Percentiles rank a stretch among this genome's conserved stretches.
Conservation (phyloP, 2,329 filamentous ascomycete species). For the Sclerotinia glacialis region DNA sequence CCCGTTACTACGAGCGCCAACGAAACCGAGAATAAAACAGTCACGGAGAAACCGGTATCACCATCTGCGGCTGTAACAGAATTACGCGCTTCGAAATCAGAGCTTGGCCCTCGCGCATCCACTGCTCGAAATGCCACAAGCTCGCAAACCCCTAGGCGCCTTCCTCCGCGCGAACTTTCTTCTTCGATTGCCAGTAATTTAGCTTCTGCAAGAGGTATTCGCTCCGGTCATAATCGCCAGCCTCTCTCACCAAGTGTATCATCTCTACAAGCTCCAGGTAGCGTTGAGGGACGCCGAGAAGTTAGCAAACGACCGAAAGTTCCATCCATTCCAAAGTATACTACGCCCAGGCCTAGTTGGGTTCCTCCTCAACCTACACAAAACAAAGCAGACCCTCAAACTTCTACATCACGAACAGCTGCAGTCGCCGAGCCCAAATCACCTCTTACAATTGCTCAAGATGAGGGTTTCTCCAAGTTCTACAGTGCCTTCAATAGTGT, state of each 20-base stretch:
- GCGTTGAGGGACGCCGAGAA: conserved; percentile 57
- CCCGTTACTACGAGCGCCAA: conserved; percentile 29
- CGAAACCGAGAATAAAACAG: conserved; percentile 35
- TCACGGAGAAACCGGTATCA: conserved; percentile 35
- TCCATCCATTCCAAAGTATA: conserved; percentile 50
- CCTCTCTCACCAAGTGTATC: conserved; percentile 71
- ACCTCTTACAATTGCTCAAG: conserved; percentile 43
- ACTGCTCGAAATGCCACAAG: conserved; percentile 34
- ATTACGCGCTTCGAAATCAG: conserved; percentile 37
- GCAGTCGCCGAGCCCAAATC: conserved; percentile 36
- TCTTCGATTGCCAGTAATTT: conserved; percentile 88
- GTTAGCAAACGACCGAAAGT: conserved; percentile 51
- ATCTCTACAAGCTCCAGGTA: conserved; percentile 69
- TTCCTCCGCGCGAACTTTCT: conserved; percentile 63
- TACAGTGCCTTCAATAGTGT: conserved; percentile 89
- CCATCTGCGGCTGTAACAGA: conserved; percentile 39
- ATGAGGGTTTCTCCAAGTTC: conserved; percentile 85
- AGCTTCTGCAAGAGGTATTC: conserved; percentile 80
- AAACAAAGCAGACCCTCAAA: conserved; percentile 36
- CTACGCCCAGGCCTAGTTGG: conserved; percentile 50
- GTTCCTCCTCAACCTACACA: conserved; percentile 45
- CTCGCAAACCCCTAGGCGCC: conserved; percentile 39
- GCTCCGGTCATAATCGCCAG: conserved; percentile 60
- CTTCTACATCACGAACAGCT: conserved; percentile 35
- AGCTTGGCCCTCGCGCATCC: conserved; percentile 34